phyloP scores from a whole-genome alignment of 176 grass and related monocot species.

The Dendrocalamus sinicus region DNA sequence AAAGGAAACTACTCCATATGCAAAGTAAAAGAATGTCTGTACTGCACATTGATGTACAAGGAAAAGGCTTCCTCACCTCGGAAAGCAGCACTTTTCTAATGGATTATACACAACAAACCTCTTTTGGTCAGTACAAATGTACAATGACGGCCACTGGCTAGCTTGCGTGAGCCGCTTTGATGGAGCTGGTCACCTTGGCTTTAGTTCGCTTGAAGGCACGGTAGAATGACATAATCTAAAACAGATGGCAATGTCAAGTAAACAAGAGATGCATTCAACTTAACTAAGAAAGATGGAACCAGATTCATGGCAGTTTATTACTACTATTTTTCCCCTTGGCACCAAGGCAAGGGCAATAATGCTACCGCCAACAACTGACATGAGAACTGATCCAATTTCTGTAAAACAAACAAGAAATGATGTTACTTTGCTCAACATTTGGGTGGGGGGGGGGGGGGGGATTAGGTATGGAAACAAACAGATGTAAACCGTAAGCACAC shows the following conservation, averaged over 20 bases:
- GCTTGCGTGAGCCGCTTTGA: neutral
- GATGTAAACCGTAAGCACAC: neutral
- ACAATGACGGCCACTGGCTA: neutral
- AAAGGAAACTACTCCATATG: neutral
- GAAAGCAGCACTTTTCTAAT: neutral
- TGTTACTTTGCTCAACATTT: neutral
- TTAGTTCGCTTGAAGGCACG: neutral
- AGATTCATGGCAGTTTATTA: neutral
- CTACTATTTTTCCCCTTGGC: neutral
- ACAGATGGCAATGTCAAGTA: neutral
- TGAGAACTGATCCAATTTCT: neutral
- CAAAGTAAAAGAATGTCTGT: neutral
- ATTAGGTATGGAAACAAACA: neutral
- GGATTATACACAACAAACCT: neutral
- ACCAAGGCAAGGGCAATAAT: neutral
- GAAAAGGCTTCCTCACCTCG: neutral
- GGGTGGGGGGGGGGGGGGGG: no score
- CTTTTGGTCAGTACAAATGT: neutral
- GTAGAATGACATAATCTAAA: neutral
- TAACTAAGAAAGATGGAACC: neutral
- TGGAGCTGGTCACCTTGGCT: neutral
- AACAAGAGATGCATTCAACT: neutral
- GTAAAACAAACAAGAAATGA: neutral
- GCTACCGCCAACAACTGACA: neutral
- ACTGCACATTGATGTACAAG: neutral